A percentile compares a stretch with the other conserved stretches of the same genome.
phyloP scores from a whole-genome alignment of 805 yeast species.

The Komagataella populi region DNA sequence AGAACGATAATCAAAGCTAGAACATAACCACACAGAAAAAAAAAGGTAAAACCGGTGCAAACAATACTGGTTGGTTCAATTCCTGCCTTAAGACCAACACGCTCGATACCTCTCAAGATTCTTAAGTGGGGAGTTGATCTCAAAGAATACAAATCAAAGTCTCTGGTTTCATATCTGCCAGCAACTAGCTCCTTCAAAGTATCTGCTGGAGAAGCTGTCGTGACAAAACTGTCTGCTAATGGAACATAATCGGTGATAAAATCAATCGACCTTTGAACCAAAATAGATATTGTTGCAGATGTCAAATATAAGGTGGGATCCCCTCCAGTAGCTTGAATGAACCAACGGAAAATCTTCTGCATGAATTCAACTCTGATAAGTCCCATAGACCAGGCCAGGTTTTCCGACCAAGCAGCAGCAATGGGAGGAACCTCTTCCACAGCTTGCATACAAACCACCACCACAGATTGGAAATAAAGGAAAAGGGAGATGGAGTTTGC shows the following conservation, averaged over 20 bases:
- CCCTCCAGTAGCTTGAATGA: conserved; percentile 82
- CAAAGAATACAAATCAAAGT: conserved; percentile 19
- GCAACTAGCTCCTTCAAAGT: not conserved
- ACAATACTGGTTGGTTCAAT: conserved; percentile 81
- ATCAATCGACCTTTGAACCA: conserved; percentile 57
- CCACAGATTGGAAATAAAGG: conserved; percentile 80
- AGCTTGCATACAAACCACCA: conserved; percentile 70
- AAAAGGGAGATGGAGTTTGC: conserved; percentile 79
- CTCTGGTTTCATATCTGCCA: conserved; percentile 7
- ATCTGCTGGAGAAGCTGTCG: not conserved
- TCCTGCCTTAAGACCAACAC: conserved; percentile 63
- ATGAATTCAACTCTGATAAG: conserved; percentile 63
- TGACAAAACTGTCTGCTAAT: conserved; percentile 8
- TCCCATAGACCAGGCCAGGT: conserved; percentile 93
- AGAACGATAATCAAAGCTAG: conserved; percentile 47
- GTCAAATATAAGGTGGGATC: conserved; percentile 56
- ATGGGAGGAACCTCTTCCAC: conserved; percentile 85
- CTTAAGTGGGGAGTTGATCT: conserved; percentile 43
- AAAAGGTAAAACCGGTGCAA: conserved; percentile 78
- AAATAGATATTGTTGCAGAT: conserved; percentile 45
- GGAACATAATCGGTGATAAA: conserved; percentile 6
- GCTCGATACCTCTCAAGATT: conserved; percentile 76
- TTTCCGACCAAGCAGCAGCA: conserved; percentile 86
- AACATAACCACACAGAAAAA: conserved; percentile 63
- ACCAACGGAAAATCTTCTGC: conserved; percentile 82